Percentiles rank a stretch among this genome's conserved stretches.
These are phyloP conservation scores for Naganishia kalamii DNA, from an alignment of 768 basidiomycete genomes.

Conservation along the genomic window DNA sequence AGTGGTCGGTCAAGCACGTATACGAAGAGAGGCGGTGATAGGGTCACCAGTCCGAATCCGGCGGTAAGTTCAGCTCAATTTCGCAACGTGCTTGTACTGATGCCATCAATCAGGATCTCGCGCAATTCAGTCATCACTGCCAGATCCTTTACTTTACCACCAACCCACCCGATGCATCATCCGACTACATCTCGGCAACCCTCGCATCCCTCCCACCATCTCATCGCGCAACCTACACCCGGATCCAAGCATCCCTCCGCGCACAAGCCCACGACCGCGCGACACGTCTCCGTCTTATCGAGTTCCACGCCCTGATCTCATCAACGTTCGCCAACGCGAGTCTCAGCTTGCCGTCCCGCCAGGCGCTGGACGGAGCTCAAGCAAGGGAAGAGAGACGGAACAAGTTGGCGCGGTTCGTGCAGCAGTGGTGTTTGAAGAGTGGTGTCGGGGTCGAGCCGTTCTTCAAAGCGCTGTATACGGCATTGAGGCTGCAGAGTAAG, in stretches of 20 bases:
- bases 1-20: conserved; percentile 12
- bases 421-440: conserved; percentile 71
- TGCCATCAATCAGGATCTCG: conserved; percentile 26
- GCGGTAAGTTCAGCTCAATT: neutral
- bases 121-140: conserved; percentile 39
- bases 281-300: conserved; percentile 67
- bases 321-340: conserved; percentile 75
- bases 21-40: neutral
- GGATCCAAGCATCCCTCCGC: conserved; percentile 77
- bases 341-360: conserved; percentile 65
- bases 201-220: conserved; percentile 71
- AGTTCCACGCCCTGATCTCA: conserved; percentile 75
- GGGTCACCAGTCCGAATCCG: conserved; percentile 14
- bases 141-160: conserved; percentile 34
- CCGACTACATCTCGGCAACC: conserved; percentile 65
- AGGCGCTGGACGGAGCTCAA: conserved; percentile 57
- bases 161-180: conserved; percentile 29
- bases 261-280: conserved; percentile 77
- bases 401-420: conserved; percentile 65
- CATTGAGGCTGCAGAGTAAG: conserved; percentile 72
- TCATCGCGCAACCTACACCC: conserved; percentile 78
- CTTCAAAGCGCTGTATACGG: conserved; percentile 68
- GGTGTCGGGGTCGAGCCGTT: conserved; percentile 85
- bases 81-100: neutral
- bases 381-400: conserved; percentile 74